Conservation (phyloP, 257 asterid species). For the Cinchona pubescens region DNA sequence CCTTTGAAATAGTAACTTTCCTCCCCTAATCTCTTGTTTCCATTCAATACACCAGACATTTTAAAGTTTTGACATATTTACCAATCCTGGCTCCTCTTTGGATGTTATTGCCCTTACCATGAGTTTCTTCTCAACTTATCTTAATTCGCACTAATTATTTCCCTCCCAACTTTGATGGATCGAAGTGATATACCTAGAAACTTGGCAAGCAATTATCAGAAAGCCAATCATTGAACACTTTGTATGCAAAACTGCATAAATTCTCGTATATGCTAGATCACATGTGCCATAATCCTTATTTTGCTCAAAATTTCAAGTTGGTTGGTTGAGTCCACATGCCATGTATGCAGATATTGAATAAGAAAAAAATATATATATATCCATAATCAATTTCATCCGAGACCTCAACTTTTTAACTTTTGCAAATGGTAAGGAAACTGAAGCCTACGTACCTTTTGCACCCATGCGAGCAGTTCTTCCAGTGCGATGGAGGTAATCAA, state of each 20-base stretch:
- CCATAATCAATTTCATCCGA: background rate
- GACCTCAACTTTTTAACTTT: constrained; percentile 6
- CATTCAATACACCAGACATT: background rate
- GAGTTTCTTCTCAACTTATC: background rate
- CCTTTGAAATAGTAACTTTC: background rate
- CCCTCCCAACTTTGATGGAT: background rate
- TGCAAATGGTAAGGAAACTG: background rate
- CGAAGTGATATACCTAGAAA: background rate
- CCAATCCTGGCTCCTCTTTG: background rate
- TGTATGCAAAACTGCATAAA: background rate
- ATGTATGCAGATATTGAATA: background rate
- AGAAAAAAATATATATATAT: background rate
- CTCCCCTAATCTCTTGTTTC: background rate
- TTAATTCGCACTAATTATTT: background rate
- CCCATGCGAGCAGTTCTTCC: constrained; percentile 99
- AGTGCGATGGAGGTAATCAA: constrained; percentile 97
- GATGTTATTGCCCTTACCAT: no score
- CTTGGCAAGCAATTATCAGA: background rate
- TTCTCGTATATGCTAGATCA: background rate
- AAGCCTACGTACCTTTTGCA: constrained; percentile 68
- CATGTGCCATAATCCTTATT: background rate
- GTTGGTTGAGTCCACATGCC: background rate
- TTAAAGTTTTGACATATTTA: background rate
- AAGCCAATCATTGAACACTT: background rate
- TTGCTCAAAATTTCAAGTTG: background rate